Conservation (phyloP, 2,329 filamentous ascomycete species). For the Ceratocystis albifundus region DNA sequence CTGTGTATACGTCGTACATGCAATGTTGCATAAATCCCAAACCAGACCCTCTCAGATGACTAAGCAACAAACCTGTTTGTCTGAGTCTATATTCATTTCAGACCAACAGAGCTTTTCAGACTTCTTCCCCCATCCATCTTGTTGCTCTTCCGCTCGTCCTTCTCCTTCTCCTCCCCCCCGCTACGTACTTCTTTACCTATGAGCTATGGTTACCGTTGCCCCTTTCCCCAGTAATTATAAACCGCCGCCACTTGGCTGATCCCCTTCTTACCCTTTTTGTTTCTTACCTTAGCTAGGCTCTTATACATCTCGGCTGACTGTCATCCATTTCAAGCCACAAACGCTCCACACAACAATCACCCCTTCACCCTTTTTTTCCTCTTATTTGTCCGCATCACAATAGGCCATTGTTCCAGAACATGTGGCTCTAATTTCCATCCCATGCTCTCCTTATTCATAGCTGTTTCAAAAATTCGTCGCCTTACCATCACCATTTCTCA, state of each 20-base stretch:
- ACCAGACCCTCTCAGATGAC: neutral
- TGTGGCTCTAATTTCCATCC: constrained; percentile 10
- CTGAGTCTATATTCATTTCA: too few species aligned
- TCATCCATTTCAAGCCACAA: constrained; percentile 1
- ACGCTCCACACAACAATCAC: neutral
- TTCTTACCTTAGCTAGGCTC: neutral
- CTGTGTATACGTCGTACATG: neutral
- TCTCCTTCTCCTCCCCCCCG: too few species aligned
- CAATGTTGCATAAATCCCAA: neutral
- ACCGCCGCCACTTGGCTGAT: constrained; percentile 3
- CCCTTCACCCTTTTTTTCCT: constrained; percentile 9
- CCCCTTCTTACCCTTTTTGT: neutral
- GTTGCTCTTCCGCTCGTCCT: too few species aligned
- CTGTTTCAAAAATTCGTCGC: constrained; percentile 7
- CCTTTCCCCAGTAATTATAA: neutral
- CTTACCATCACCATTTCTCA: constrained; percentile 15
- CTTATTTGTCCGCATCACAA: constrained; percentile 1
- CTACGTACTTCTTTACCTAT: neutral
- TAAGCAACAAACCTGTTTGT: neutral
- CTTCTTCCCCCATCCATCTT: too few species aligned
- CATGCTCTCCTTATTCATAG: constrained; percentile 10
- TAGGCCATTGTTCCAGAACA: constrained; percentile 13
- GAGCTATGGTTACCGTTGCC: too few species aligned
- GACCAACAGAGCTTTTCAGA: too few species aligned
- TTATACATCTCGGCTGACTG: neutral